A percentile compares a stretch with the other conserved stretches of the same genome.
Evolutionary conservation across 2,329 filamentous ascomycete species (phyloP).

Genomic region (Diaporthe aspalathi): DNA sequence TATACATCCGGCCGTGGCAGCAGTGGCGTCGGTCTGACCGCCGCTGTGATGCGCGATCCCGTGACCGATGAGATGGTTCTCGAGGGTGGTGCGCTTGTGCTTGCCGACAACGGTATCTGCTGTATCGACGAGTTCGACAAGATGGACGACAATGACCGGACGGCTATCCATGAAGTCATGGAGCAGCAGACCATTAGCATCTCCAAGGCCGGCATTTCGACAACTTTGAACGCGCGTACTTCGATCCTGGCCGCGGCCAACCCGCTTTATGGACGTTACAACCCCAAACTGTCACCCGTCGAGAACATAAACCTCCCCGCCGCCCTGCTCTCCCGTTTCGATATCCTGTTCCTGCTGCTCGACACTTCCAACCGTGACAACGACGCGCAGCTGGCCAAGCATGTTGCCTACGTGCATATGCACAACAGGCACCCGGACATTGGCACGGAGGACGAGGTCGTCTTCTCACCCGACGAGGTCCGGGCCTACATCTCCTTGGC

Average conservation of each 20-base stretch:
- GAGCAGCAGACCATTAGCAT: constrained; percentile 89
- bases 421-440: constrained; percentile 90
- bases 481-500: constrained; percentile 96
- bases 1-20: constrained; percentile 86
- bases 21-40: constrained; percentile 84
- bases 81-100: constrained; percentile 81
- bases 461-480: constrained; percentile 93
- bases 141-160: constrained; percentile 87
- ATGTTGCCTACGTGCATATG: constrained; percentile 98
- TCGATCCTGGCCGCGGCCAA: constrained; percentile 97
- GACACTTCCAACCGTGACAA: constrained; percentile 91
- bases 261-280: constrained; percentile 97
- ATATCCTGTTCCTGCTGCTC: constrained; percentile 95
- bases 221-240: constrained; percentile 92
- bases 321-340: constrained; percentile 94
- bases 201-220: constrained; percentile 77
- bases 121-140: constrained; percentile 91
- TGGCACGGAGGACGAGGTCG: constrained; percentile 63
- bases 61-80: constrained; percentile 88
- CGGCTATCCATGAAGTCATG: constrained; percentile 89
- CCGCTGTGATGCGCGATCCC: constrained; percentile 85
- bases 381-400: constrained; percentile 92
- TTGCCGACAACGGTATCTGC: constrained; percentile 87
- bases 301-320: constrained; percentile 99
- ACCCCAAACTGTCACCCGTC: constrained; percentile 94